Evolutionary conservation across 805 yeast species (phyloP).

Genomic region (Yamadazyma laniorum): DNA sequence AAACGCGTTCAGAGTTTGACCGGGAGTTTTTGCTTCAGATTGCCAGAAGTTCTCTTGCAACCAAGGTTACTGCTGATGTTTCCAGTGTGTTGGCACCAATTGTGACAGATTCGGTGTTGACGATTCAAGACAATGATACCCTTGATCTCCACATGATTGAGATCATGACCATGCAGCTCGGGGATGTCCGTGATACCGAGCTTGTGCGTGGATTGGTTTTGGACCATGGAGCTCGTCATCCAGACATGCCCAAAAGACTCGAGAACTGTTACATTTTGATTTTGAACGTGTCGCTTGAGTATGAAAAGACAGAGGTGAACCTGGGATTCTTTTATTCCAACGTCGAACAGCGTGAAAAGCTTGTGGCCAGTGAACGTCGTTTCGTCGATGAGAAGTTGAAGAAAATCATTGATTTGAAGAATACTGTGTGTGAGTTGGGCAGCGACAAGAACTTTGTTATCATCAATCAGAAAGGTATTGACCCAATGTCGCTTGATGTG

Average conservation of each 20-base stretch:
- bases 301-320: constrained; percentile 96
- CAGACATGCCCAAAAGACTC: constrained; percentile 93
- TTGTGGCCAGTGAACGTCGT: constrained; percentile 88
- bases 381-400: constrained; percentile 92
- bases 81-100: constrained; percentile 85
- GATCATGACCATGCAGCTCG: constrained; percentile 97
- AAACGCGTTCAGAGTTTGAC: constrained; percentile 49
- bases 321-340: constrained; percentile 91
- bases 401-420: constrained; percentile 89
- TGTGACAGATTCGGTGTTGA: constrained; percentile 92
- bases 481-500: constrained; percentile 94
- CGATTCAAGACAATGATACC: constrained; percentile 49
- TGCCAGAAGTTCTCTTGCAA: constrained; percentile 83
- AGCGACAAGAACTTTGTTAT: constrained; percentile 81
- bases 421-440: constrained; percentile 81
- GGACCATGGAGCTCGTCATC: constrained; percentile 98
- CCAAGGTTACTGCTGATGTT: constrained; percentile 78
- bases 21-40: constrained; percentile 89
- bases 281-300: constrained; percentile 90
- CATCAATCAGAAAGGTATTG: constrained; percentile 97
- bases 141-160: constrained; percentile 96
- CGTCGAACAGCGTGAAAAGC: constrained; percentile 94
- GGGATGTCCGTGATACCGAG: constrained; percentile 77
- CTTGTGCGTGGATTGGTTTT: constrained; percentile 86
- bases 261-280: constrained; percentile 82